Conservation (phyloP, 73 alveolate genomes). For the Urostyla sp. region DNA sequence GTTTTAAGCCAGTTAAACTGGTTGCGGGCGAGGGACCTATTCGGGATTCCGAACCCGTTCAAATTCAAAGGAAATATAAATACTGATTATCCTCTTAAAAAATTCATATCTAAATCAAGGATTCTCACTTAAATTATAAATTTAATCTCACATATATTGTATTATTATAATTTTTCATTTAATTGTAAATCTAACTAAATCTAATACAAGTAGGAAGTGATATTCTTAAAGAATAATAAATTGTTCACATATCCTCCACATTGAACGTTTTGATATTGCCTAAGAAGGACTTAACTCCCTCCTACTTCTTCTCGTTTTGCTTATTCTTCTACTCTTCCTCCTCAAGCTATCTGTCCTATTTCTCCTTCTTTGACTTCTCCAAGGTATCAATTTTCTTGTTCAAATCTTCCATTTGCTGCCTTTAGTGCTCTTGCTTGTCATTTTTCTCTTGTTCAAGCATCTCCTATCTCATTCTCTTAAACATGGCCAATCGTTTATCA, state of each 20-base stretch:
- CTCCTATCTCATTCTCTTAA: conserved; percentile 19
- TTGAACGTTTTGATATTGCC: conserved; percentile 39
- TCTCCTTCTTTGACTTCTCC: conserved; percentile 4
- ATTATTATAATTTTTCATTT: too few relatives aligned
- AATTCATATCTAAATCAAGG: too few relatives aligned
- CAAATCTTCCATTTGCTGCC: conserved; percentile 7
- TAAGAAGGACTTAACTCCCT: conserved; percentile 25
- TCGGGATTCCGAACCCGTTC: too few relatives aligned
- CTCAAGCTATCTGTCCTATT: conserved; percentile 7
- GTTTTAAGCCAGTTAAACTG: too few relatives aligned
- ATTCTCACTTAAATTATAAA: too few relatives aligned
- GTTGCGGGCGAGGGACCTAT: too few relatives aligned
- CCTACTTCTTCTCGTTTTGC: conserved; percentile 6
- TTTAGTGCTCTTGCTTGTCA: background rate
- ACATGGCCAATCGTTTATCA: conserved; percentile 33
- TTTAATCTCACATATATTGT: too few relatives aligned
- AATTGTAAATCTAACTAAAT: too few relatives aligned
- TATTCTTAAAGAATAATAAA: background rate
- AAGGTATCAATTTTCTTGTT: background rate
- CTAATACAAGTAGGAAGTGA: background rate
- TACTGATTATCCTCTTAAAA: too few relatives aligned
- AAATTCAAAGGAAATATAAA: too few relatives aligned
- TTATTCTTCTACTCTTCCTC: conserved; percentile 27
- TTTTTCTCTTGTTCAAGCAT: background rate
- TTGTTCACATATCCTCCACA: conserved; percentile 41